Conservation (phyloP, 495 filamentous ascomycete species). For the Platismatia glauca region DNA sequence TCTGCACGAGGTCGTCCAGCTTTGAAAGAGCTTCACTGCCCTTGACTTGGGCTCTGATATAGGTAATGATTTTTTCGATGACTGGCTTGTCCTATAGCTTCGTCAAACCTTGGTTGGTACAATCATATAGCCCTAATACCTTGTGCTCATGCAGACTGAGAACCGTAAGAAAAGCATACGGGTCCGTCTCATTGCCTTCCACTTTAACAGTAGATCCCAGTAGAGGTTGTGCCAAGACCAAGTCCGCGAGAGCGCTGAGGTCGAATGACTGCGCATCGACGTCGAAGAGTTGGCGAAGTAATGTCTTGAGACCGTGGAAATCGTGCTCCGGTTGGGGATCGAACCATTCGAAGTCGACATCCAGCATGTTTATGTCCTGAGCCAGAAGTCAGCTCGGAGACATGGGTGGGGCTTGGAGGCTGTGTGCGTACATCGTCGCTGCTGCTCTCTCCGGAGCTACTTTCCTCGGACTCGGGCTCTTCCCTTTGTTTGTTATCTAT, state of each 20-base stretch:
- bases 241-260: constrained; percentile 72
- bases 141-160: constrained; percentile 75
- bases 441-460: constrained; percentile 24
- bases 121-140: constrained; percentile 25
- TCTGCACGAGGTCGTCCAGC: constrained; percentile 47
- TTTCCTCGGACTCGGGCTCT: constrained; percentile 16
- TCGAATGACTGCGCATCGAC: constrained; percentile 75
- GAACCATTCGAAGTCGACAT: constrained; percentile 98
- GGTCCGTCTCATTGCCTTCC: constrained; percentile 86
- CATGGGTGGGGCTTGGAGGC: background rate
- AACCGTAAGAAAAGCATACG: constrained; percentile 88
- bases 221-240: constrained; percentile 80
- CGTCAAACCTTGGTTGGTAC: constrained; percentile 3
- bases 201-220: constrained; percentile 94
- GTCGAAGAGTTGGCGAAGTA: constrained; percentile 91
- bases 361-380: constrained; percentile 79
- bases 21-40: constrained; percentile 44
- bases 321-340: constrained; percentile 84
- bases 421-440: constrained; percentile 24
- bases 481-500: background rate
- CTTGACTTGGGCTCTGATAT: constrained; percentile 55
- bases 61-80: constrained; percentile 58
- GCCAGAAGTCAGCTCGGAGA: constrained; percentile 10
- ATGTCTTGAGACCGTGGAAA: constrained; percentile 87
- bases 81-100: constrained; percentile 54